Evolutionary conservation across 495 filamentous ascomycete species (phyloP).

Genomic region (Podospora conica): DNA sequence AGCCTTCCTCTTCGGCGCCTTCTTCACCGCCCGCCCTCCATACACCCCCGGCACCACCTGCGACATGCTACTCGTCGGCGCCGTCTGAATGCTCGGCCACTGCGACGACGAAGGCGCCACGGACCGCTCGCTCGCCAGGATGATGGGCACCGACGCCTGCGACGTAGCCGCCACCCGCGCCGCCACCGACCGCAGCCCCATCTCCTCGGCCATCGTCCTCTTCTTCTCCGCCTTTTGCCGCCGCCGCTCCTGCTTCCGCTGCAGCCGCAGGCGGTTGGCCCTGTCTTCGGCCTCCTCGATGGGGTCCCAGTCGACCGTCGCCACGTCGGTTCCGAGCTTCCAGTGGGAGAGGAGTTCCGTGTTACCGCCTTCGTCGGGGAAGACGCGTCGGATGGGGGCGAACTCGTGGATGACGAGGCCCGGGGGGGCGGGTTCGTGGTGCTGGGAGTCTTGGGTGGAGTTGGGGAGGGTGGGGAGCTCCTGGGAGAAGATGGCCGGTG

Average conservation of each 20-base stretch:
- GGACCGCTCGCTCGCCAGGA: not conserved
- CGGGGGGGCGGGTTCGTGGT: not conserved
- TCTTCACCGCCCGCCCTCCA: conserved; percentile 12
- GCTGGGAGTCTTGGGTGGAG: not conserved
- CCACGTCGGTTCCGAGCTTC: conserved; percentile 16
- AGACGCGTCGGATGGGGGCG: conserved; percentile 11
- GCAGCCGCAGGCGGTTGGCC: conserved; percentile 11
- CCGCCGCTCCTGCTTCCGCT: not conserved
- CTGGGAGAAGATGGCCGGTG: conserved; percentile 10
- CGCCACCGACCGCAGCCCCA: not conserved
- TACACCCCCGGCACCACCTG: conserved; percentile 17
- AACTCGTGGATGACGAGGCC: conserved; percentile 22
- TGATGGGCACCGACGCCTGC: not conserved
- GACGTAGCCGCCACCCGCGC: not conserved
- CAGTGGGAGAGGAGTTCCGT: conserved; percentile 11
- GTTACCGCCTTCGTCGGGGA: not conserved
- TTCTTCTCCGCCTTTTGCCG: not conserved
- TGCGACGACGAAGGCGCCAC: conserved; percentile 1
- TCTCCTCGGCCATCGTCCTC: not conserved
- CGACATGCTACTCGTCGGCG: conserved; percentile 13
- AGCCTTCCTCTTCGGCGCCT: conserved; percentile 16
- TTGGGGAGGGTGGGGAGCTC: not conserved
- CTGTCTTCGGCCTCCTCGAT: conserved; percentile 14
- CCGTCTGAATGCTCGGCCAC: conserved; percentile 1
- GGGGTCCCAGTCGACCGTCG: conserved; percentile 15